Evolutionary conservation across 1,139 yeast species (phyloP).

Genomic region (Debaryomyces sp.): DNA sequence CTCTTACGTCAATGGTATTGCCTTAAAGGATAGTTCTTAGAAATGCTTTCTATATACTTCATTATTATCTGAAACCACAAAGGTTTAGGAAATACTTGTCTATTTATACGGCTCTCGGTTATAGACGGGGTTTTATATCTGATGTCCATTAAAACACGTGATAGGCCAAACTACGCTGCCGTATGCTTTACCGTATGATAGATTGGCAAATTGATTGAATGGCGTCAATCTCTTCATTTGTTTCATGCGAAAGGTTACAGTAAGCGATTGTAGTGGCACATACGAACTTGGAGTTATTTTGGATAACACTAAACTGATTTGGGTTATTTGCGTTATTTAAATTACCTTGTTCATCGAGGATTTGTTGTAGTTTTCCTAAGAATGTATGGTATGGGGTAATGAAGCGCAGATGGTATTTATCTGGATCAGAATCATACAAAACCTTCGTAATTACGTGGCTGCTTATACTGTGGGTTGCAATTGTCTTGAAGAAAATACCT

Average conservation of each 20-base stretch:
- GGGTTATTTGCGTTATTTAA: neutral
- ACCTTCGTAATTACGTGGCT: neutral
- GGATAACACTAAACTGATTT: slow-evolving; percentile 20
- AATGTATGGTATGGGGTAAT: slow-evolving; percentile 20
- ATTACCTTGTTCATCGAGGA: neutral
- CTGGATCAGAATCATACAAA: slow-evolving; percentile 12
- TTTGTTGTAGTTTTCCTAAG: slow-evolving; percentile 10
- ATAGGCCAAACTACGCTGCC: neutral
- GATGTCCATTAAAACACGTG: neutral
- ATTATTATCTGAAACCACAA: neutral
- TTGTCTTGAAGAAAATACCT: slow-evolving; percentile 23
- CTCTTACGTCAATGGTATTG: neutral
- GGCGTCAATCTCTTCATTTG: neutral
- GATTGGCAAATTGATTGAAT: slow-evolving; percentile 1
- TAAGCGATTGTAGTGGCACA: slow-evolving; percentile 27
- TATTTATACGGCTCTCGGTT: neutral
- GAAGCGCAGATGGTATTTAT: slow-evolving; percentile 18
- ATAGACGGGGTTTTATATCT: neutral
- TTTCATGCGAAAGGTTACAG: neutral
- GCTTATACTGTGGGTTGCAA: neutral
- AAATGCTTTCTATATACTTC: neutral
- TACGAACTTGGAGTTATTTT: slow-evolving; percentile 39
- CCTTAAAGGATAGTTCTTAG: too few species aligned
- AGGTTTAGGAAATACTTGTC: neutral
- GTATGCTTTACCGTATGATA: neutral